Percentiles rank a stretch among this genome's conserved stretches.
Evolutionary conservation across 768 basidiomycete species (phyloP).

Genomic region (Erythrobasidium yunnanense): DNA sequence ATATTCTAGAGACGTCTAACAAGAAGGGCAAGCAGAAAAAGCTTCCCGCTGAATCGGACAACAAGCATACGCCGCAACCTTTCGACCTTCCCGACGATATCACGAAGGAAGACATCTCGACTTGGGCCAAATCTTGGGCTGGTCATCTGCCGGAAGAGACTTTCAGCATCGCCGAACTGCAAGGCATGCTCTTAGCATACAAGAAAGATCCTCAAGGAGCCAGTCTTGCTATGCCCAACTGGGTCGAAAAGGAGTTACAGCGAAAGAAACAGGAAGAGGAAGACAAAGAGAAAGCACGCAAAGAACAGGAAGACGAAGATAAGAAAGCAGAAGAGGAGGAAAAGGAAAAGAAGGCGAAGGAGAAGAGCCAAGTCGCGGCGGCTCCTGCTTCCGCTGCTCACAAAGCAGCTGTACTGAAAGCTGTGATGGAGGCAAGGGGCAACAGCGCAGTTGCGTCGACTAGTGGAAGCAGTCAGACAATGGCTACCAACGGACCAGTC

Average conservation of each 20-base stretch:
- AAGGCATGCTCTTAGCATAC: slow-evolving; percentile 20
- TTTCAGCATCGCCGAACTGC: slow-evolving; percentile 23
- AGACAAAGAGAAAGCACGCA: neutral
- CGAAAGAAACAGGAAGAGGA: neutral
- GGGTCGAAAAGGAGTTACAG: slow-evolving; percentile 9
- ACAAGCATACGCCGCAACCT: neutral
- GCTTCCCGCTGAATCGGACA: neutral
- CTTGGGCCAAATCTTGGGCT: slow-evolving; percentile 7
- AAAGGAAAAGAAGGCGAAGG: neutral
- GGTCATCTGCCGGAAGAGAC: neutral
- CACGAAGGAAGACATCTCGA: slow-evolving; percentile 1
- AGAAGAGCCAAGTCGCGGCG: neutral
- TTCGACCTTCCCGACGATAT: slow-evolving; percentile 11
- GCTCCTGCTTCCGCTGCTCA: neutral
- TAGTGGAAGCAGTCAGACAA: too few species aligned
- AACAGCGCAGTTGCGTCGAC: neutral
- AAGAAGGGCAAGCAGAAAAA: neutral
- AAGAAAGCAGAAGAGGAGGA: slow-evolving; percentile 5
- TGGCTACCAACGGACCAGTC: too few species aligned
- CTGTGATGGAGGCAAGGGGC: neutral
- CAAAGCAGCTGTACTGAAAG: neutral
- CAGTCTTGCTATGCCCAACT: neutral
- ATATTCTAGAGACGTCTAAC: too few species aligned
- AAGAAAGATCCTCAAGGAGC: slow-evolving; percentile 22
- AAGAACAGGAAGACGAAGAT: neutral